A percentile compares a stretch with the other conserved stretches of the same genome.
These are phyloP conservation scores for Sanghuangporus weigelae DNA, from an alignment of 1,284 basidiomycete genomes.

Conservation along the genomic window DNA sequence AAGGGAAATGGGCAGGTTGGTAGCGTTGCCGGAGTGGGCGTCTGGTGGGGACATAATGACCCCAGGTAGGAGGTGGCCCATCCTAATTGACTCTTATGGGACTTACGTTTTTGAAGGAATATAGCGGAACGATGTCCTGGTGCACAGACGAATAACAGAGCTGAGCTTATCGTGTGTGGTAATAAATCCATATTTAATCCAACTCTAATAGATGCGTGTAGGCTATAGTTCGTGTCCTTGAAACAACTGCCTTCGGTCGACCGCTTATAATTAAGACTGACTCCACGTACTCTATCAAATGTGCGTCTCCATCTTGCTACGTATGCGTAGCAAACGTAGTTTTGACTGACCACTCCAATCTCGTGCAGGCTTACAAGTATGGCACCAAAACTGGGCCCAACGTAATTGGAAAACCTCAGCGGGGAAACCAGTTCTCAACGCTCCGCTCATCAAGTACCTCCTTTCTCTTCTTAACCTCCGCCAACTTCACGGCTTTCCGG, in stretches of 20 bases:
- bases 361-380: slow-evolving; percentile 51
- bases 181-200: not conserved
- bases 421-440: slow-evolving; percentile 61
- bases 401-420: slow-evolving; percentile 45
- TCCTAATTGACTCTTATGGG: not conserved
- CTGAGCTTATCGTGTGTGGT: slow-evolving; percentile 74
- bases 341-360: not conserved
- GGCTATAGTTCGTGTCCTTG: slow-evolving; percentile 73
- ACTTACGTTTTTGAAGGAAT: slow-evolving; percentile 44
- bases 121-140: slow-evolving; percentile 77
- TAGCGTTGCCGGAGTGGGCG: slow-evolving; percentile 65
- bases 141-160: slow-evolving; percentile 82
- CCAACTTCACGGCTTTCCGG: slow-evolving; percentile 41
- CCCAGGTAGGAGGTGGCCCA: slow-evolving; percentile 38
- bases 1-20: slow-evolving; percentile 62
- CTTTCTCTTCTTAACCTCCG: slow-evolving; percentile 48
- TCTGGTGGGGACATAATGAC: slow-evolving; percentile 69
- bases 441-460: slow-evolving; percentile 57
- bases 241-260: slow-evolving; percentile 46
- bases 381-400: slow-evolving; percentile 58
- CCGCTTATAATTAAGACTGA: slow-evolving; percentile 71
- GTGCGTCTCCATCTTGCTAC: slow-evolving; percentile 31
- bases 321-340: not conserved
- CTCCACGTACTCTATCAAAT: slow-evolving; percentile 70
- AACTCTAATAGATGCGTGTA: slow-evolving; percentile 24